These are phyloP conservation scores for Hanseniaspora pseudoguilliermondii DNA, from an alignment of 805 yeast species.

Conservation along the genomic window DNA sequence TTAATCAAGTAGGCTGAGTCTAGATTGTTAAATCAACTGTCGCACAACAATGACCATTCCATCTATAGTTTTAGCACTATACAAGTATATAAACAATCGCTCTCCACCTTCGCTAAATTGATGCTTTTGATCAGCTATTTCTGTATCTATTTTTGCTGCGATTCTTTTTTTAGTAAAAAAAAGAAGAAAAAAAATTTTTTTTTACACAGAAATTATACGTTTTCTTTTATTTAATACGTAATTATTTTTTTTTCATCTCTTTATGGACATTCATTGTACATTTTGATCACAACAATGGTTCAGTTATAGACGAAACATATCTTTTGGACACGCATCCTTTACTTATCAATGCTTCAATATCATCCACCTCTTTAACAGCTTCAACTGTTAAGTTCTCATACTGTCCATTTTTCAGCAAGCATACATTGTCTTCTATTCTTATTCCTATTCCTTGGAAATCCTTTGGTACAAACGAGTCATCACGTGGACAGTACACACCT, in stretches of 20 bases:
- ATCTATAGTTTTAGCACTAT: no score
- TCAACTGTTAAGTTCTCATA: constrained; percentile 59
- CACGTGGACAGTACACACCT: constrained; percentile 76
- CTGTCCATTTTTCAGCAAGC: constrained; percentile 44
- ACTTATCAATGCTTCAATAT: constrained; percentile 57
- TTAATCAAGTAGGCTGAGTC: no score
- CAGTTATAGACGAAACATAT: constrained; percentile 29
- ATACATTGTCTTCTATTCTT: constrained; percentile 88
- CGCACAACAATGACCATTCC: no score
- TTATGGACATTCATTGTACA: neutral
- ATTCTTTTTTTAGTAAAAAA: neutral
- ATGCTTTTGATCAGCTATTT: neutral
- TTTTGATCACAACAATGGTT: neutral
- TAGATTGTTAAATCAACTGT: no score
- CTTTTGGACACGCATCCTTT: constrained; percentile 33
- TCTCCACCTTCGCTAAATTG: no score
- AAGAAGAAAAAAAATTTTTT: neutral
- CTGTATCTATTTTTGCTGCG: neutral
- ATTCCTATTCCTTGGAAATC: constrained; percentile 81
- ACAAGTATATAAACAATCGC: no score
- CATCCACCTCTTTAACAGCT: constrained; percentile 75
- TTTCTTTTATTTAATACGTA: no score
- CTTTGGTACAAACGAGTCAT: constrained; percentile 54
- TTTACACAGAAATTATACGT: no score
- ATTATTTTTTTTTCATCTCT: neutral